Evolutionary conservation across 805 yeast genomes (phyloP).

Genomic region (Blastobotrys parvus): DNA sequence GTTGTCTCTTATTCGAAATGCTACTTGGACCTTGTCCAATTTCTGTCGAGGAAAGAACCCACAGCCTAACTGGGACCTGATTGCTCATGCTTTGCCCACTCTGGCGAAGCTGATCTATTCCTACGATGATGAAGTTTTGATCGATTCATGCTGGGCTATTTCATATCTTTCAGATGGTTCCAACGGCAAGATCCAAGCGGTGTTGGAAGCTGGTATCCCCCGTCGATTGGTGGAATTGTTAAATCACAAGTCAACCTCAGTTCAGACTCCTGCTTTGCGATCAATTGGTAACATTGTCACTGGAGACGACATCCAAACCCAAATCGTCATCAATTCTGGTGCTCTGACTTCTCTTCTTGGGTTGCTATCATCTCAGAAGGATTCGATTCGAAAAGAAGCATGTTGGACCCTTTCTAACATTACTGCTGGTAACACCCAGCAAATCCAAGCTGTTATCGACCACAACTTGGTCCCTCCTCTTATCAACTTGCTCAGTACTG

Average conservation of each 20-base stretch:
- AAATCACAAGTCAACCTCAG: constrained; percentile 72
- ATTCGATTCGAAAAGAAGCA: constrained; percentile 90
- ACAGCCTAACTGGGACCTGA: constrained; percentile 89
- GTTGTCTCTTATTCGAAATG: constrained; percentile 80
- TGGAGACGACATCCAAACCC: constrained; percentile 94
- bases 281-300: constrained; percentile 98
- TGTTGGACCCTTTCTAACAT: constrained; percentile 98
- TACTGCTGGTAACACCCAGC: constrained; percentile 94
- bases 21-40: constrained; percentile 96
- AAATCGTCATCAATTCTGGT: constrained; percentile 86
- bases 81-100: constrained; percentile 82
- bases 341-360: constrained; percentile 80
- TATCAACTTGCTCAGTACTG: constrained; percentile 65
- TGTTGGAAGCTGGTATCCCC: constrained; percentile 92
- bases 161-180: constrained; percentile 92
- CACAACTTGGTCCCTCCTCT: constrained; percentile 89
- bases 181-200: constrained; percentile 89
- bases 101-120: constrained; percentile 86
- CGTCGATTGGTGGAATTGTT: constrained; percentile 86
- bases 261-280: constrained; percentile 95
- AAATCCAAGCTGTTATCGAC: constrained; percentile 94
- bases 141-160: constrained; percentile 98
- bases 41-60: constrained; percentile 95
- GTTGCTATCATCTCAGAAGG: constrained; percentile 75
- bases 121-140: constrained; percentile 83